phyloP scores from a whole-genome alignment of 179 eudicot species.

The Corrigiola litoralis region DNA sequence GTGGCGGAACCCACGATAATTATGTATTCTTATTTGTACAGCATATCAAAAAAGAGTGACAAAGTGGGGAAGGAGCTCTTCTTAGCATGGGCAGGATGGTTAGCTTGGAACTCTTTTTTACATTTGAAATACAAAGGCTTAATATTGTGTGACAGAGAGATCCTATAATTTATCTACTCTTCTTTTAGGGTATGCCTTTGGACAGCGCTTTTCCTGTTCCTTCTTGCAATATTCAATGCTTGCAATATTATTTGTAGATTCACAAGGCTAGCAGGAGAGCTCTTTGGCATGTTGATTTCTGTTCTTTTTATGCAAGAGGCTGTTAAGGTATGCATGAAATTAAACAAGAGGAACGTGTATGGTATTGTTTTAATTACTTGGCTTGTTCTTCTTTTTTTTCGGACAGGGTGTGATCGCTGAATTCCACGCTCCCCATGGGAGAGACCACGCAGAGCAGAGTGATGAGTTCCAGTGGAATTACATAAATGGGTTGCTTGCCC shows the following conservation, averaged over 20 bases:
- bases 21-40: conserved; percentile 45
- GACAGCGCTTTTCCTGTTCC: conserved; percentile 43
- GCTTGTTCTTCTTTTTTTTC: neutral
- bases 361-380: neutral
- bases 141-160: neutral
- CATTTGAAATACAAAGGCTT: neutral
- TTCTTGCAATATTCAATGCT: conserved; percentile 50
- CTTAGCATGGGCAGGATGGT: conserved; percentile 55
- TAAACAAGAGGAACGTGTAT: neutral
- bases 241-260: conserved; percentile 43
- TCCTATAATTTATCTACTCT: neutral
- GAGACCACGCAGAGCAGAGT: conserved; percentile 10
- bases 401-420: conserved; percentile 52
- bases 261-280: conserved; percentile 57
- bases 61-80: conserved; percentile 34
- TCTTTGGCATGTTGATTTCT: conserved; percentile 55
- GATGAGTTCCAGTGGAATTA: conserved; percentile 38
- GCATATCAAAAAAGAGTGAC: conserved; percentile 23
- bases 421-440: conserved; percentile 33
- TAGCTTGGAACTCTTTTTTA: conserved; percentile 6
- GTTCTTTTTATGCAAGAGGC: conserved; percentile 55
- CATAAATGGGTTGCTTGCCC: conserved; percentile 48
- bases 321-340: conserved; percentile 29
- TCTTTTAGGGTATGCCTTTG: conserved; percentile 49
- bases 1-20: conserved; percentile 50